Evolutionary conservation across 2,329 filamentous ascomycete species (phyloP), one percentile per base, ranked within the genome.

Genomic region (Botryosphaeria agaves): DNA sequence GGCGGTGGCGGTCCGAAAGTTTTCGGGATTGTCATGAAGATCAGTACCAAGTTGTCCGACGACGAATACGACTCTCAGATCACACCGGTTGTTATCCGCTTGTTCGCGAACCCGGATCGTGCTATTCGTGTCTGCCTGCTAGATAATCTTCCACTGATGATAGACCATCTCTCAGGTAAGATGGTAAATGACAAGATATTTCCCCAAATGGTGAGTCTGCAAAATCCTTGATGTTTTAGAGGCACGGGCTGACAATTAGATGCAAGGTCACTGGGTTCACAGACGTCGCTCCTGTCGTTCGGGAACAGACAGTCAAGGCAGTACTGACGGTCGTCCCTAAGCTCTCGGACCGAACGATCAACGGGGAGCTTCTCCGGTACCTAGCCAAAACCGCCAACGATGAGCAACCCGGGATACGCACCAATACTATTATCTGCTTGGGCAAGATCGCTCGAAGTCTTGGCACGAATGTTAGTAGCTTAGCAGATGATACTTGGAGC

Each of bases 371-470:
- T 7, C 61, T 98, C 14, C 80, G 79, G 43, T 78, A 92, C 46
- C 66, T 98, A 17, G 89, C 89, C 26, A 94, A 92, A 52, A 94
- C 87, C 2, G 84, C 89, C 27, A 98, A 95, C 43, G 89, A 98
- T 38, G 89, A 95, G 44, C 87, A 98, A 46, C 84, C 89, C 1
- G 89, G 89, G 1, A 98, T 98, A 40, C 72, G 89, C 37, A 98
- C 89, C 6, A 98, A 98, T 50, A 98, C 89, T 0, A 98, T 89
- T 2, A 98, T 98, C 33, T 95, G 87, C 48, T 59, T 98, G 1
- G 89, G 89, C 14, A 95, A 94, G 47, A 94, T 98, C 42, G 85
- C 89, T 9, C 85, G 83, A 43, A 79, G 92, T 43, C 62, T 98
- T 1, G 82, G 83, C 2, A 62, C 69, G 2, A 61, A 58, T 39